Evolutionary conservation across 2,329 filamentous ascomycete genomes (phyloP).

Genomic region (Aspergillus pseudoterreus): DNA sequence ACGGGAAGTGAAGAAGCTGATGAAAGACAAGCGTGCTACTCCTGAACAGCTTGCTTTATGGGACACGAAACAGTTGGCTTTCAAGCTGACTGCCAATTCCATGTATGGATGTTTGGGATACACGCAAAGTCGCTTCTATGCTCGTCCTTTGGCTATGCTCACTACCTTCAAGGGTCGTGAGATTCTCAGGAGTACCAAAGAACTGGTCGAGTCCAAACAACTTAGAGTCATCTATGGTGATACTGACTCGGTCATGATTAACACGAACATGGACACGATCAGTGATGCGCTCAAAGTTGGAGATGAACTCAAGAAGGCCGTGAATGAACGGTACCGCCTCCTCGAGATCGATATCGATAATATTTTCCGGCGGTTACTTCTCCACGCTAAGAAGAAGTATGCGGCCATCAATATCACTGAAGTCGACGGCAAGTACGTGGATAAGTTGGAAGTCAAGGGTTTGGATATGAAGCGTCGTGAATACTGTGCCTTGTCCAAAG

Average conservation of each 20-base stretch:
- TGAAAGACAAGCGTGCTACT: conserved; percentile 90
- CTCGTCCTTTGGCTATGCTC: conserved; percentile 87
- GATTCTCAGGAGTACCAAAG: conserved; percentile 93
- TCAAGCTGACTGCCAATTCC: conserved; percentile 97
- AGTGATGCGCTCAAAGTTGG: conserved; percentile 87
- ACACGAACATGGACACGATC: conserved; percentile 93
- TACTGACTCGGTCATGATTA: conserved; percentile 99
- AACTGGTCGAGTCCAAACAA: conserved; percentile 84
- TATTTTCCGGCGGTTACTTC: conserved; percentile 83
- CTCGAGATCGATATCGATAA: conserved; percentile 99
- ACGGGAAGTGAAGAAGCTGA: conserved; percentile 88
- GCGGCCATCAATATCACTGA: conserved; percentile 93
- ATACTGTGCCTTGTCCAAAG: conserved; percentile 92
- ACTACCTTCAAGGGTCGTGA: conserved; percentile 97
- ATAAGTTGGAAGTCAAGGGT: conserved; percentile 97
- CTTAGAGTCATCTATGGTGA: conserved; percentile 98
- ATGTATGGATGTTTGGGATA: conserved; percentile 99
- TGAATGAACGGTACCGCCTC: conserved; percentile 89
- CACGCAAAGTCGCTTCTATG: conserved; percentile 95
- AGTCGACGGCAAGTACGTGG: conserved; percentile 80
- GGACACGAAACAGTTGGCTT: conserved; percentile 95
- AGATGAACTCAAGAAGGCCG: conserved; percentile 87
- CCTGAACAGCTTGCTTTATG: conserved; percentile 84
- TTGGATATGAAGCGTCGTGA: conserved; percentile 97
- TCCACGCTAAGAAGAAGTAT: conserved; percentile 99